These are phyloP conservation scores for Claviceps citrina DNA, from an alignment of 2,329 filamentous ascomycete genomes.

Conservation along the genomic window DNA sequence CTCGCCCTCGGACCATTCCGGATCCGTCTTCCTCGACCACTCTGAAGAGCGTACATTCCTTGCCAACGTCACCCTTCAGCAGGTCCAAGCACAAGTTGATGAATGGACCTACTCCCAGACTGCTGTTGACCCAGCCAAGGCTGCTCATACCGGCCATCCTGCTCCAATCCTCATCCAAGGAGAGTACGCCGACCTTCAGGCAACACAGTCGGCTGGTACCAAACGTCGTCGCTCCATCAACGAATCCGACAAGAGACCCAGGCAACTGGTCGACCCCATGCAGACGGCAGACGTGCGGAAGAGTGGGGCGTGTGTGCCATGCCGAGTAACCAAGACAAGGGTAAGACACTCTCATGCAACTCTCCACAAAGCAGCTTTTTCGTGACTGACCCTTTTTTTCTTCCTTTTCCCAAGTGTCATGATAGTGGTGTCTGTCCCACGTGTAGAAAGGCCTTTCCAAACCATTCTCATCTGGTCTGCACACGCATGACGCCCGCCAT, in stretches of 20 bases:
- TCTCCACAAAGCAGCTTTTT: conserved; percentile 6
- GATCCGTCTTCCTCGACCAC: conserved; percentile 18
- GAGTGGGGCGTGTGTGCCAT: conserved; percentile 32
- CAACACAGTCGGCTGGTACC: conserved; percentile 15
- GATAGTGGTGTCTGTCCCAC: conserved; percentile 27
- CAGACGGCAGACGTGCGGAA: conserved; percentile 35
- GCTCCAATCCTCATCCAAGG: conserved; percentile 18
- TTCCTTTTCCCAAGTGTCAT: conserved; percentile 16
- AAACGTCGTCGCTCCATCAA: conserved; percentile 22
- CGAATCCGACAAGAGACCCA: conserved; percentile 20
- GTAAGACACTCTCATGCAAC: conserved; percentile 21
- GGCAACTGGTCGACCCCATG: conserved; percentile 24
- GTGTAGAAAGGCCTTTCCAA: conserved; percentile 25
- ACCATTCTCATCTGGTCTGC: conserved; percentile 25
- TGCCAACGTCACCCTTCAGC: conserved; percentile 18
- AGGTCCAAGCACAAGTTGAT: conserved; percentile 20
- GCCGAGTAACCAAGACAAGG: conserved; percentile 31
- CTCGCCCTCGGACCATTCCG: conserved; percentile 26
- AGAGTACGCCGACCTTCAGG: conserved; percentile 12
- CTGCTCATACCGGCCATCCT: conserved; percentile 16
- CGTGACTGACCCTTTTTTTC: conserved; percentile 12
- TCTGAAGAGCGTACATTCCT: conserved; percentile 16
- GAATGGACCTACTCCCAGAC: conserved; percentile 26
- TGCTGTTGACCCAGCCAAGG: conserved; percentile 16
- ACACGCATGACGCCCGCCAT: conserved; percentile 22